Conservation (phyloP, 192 early-diverging fungal species). For the Blastocladiella britannica region DNA sequence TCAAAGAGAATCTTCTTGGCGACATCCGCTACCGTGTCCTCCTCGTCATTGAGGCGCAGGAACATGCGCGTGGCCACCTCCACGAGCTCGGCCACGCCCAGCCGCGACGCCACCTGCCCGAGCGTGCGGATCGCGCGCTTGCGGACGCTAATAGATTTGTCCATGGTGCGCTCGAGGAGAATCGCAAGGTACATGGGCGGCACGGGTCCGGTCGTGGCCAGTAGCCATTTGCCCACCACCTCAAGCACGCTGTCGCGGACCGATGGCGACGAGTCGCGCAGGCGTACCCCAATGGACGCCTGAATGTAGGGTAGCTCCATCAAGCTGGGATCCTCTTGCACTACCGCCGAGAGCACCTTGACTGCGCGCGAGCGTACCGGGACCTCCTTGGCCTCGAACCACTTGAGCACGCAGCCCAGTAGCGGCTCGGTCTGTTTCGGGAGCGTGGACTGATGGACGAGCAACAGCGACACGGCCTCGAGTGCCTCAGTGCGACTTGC, state of each 20-base stretch:
- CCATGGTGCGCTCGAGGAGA: neutral
- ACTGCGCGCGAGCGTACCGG: neutral
- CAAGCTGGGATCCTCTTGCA: neutral
- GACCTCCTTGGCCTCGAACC: constrained; percentile 1
- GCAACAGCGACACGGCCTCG: neutral
- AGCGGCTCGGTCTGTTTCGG: neutral
- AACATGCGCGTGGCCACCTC: neutral
- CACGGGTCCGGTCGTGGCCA: neutral
- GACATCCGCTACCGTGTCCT: neutral
- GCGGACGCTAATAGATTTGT: neutral
- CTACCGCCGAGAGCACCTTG: neutral
- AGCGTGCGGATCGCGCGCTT: constrained; percentile 1
- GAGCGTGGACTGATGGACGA: neutral
- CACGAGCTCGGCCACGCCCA: neutral
- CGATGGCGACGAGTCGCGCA: neutral
- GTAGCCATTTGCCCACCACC: neutral
- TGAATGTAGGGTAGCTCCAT: neutral
- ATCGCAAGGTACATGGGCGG: neutral
- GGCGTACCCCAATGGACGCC: neutral
- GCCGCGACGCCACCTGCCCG: neutral
- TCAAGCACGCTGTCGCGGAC: neutral
- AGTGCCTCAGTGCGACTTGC: neutral
- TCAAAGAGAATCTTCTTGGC: neutral
- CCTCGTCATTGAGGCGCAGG: neutral
- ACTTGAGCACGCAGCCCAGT: neutral